Conservation (phyloP, 768 basidiomycete species). For the Thelephora ganbajun region DNA sequence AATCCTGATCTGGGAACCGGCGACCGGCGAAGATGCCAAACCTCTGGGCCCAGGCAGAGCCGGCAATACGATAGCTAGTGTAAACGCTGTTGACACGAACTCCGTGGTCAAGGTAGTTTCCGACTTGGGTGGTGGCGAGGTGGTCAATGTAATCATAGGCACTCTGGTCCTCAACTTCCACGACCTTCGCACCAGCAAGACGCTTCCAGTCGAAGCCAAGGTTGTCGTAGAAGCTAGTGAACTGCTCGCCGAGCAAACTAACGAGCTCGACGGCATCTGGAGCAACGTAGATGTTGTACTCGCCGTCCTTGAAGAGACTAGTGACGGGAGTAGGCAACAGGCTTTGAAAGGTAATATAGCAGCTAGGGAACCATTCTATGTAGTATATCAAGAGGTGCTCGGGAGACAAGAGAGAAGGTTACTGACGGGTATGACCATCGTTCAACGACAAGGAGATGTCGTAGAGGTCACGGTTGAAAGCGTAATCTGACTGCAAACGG, state of each 20-base stretch:
- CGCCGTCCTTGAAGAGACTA: constrained; percentile 32
- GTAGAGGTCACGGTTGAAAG: constrained; percentile 45
- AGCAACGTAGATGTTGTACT: constrained; percentile 31
- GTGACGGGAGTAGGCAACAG: constrained; percentile 43
- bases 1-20: constrained; percentile 29
- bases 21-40: constrained; percentile 44
- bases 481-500: constrained; percentile 42
- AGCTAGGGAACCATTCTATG: constrained; percentile 41
- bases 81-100: constrained; percentile 51
- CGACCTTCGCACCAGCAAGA: constrained; percentile 44
- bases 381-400: no score
- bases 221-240: constrained; percentile 29
- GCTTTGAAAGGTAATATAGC: constrained; percentile 32
- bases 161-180: constrained; percentile 37
- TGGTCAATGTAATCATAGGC: constrained; percentile 41
- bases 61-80: constrained; percentile 34
- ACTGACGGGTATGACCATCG: constrained; percentile 51
- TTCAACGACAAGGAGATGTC: constrained; percentile 42
- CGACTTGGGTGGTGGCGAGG: constrained; percentile 43
- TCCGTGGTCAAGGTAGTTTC: constrained; percentile 51
- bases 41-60: constrained; percentile 34
- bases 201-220: constrained; percentile 44
- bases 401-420: not conserved
- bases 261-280: constrained; percentile 42
- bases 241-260: constrained; percentile 28